Conservation (phyloP, 2,329 filamentous ascomycete genomes). For the Colletotrichum musae region DNA sequence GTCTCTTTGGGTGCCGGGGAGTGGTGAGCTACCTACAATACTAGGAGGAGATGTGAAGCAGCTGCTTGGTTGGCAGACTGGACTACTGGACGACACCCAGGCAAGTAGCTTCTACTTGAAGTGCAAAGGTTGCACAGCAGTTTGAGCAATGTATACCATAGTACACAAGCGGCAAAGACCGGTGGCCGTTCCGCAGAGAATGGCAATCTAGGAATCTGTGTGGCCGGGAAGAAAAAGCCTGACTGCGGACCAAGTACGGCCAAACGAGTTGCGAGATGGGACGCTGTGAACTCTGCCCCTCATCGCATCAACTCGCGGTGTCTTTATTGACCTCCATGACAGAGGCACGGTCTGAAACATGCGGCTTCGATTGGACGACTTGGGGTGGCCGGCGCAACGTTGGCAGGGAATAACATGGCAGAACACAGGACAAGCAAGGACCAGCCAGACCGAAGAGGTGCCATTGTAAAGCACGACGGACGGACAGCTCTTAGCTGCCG, state of each 20-base stretch:
- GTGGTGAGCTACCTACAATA: not conserved
- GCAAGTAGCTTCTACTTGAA: slow-evolving; percentile 1
- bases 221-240: not conserved
- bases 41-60: not conserved
- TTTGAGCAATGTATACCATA: not conserved
- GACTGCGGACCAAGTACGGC: no score
- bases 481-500: slow-evolving; percentile 1
- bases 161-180: no score
- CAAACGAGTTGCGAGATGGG: slow-evolving; percentile 1
- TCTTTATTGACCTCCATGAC: slow-evolving; percentile 6
- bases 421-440: not conserved
- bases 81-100: slow-evolving; percentile 4
- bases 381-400: slow-evolving; percentile 1
- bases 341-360: slow-evolving; percentile 34
- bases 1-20: slow-evolving; percentile 24
- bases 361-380: slow-evolving; percentile 31
- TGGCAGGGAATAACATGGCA: slow-evolving; percentile 15
- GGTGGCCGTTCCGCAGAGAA: not conserved
- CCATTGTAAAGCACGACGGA: not conserved
- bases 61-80: slow-evolving; percentile 1
- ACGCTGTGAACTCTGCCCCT: slow-evolving; percentile 24
- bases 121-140: slow-evolving; percentile 8
- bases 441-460: not conserved
- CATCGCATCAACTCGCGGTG: slow-evolving; percentile 22
- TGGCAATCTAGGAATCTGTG: not conserved